Evolutionary conservation across 768 basidiomycete species (phyloP).

Genomic region (Boletales sp.): DNA sequence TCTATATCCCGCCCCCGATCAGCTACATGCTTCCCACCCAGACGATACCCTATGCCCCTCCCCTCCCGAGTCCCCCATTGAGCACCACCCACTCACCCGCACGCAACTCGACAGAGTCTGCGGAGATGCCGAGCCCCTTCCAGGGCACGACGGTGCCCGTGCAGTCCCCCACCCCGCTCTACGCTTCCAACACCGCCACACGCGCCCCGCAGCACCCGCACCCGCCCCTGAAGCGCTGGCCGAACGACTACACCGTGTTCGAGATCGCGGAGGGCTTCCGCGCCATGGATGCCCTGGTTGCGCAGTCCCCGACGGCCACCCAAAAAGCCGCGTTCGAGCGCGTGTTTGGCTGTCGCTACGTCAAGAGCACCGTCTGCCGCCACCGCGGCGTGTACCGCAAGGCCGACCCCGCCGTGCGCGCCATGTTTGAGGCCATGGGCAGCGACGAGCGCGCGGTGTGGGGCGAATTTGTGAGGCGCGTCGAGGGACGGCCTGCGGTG

Average conservation of each 20-base stretch:
- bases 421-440: slow-evolving; percentile 54
- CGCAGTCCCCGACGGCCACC: slow-evolving; percentile 42
- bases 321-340: slow-evolving; percentile 68
- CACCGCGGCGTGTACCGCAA: slow-evolving; percentile 67
- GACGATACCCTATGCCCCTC: slow-evolving; percentile 23
- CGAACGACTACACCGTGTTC: slow-evolving; percentile 69
- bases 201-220: slow-evolving; percentile 47
- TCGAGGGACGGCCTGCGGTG: slow-evolving; percentile 46
- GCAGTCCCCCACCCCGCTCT: slow-evolving; percentile 24
- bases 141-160: slow-evolving; percentile 6
- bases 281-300: slow-evolving; percentile 40
- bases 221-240: slow-evolving; percentile 70
- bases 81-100: slow-evolving; percentile 6
- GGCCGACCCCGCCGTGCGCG: slow-evolving; percentile 44
- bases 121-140: slow-evolving; percentile 20
- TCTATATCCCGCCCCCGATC: slow-evolving; percentile 27
- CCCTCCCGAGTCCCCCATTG: slow-evolving; percentile 19
- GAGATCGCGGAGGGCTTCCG: slow-evolving; percentile 62
- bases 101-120: slow-evolving; percentile 6
- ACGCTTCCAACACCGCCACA: slow-evolving; percentile 21
- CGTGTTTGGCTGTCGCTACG: slow-evolving; percentile 67
- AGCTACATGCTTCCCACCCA: slow-evolving; percentile 28
- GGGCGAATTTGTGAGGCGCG: slow-evolving; percentile 64
- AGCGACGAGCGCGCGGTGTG: slow-evolving; percentile 55
- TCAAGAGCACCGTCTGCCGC: slow-evolving; percentile 71